Evolutionary conservation across 2,329 filamentous ascomycete genomes (phyloP), one percentile per base, ranked within the genome.

Genomic region (Phaeoacremonium minimum): DNA sequence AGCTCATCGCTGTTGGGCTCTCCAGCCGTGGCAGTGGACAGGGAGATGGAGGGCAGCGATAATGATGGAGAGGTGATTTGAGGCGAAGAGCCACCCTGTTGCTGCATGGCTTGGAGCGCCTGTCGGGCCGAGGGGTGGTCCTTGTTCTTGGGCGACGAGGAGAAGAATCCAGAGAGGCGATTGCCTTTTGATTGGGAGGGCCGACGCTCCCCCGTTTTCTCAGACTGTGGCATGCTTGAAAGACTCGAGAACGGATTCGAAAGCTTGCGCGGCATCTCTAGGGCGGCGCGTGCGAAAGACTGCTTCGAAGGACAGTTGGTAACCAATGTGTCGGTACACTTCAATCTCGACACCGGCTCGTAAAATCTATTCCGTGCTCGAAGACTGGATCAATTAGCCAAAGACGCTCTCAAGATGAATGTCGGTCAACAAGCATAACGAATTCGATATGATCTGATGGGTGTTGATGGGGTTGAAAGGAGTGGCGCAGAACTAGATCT

Each of bases 31-130:
- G 87, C 87, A 29, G 88, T 89, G 11, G 91, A 95, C 39, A 97
- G 75, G 29, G 88, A 95, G 55, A 97, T 96, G 36, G 85, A 91
- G 28, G 91, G 91, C 51, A 96, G 70, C 32, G 87, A 86, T 46
- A 90, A 67, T 40, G 85, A 83, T 29, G 88, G 75, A 40, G 80
- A 76, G 46, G 80, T 82, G 53, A 88, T 83, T 43, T 80, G 75
- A 40, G 77, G 73, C 28, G 80, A 74, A 35, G 76, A 69, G 35
- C 66, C 56, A 49, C 71, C 59, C 51, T 70, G 74, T 47, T 85
- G 78, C 57, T 85, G 78, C 54, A 82, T 78, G 42, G 77, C 71
- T 54, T 84, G 73, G 32, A 87, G 75, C 41, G 80, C 75, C 51
- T 85, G 80, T 53, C 87, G 75, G 35, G 80, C 73, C 40, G 78